Conservation (phyloP, 768 basidiomycete genomes). For the Scleroderma citrinum region DNA sequence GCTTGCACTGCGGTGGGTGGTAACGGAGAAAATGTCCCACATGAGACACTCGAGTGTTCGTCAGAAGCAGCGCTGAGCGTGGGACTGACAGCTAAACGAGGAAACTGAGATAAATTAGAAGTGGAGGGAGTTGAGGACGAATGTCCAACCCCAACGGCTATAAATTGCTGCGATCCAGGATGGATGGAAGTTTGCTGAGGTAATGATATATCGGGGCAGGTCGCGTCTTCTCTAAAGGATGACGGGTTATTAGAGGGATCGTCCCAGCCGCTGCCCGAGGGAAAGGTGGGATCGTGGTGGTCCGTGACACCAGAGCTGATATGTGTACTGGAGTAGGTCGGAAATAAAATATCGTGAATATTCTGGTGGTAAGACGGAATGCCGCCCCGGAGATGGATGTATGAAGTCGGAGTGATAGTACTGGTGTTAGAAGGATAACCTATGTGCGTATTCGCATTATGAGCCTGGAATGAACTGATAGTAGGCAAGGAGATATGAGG, state of each 20-base stretch:
- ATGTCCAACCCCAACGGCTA: neutral
- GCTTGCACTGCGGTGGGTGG: neutral
- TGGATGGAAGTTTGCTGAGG: neutral
- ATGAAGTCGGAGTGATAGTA: neutral
- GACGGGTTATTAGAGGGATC: neutral
- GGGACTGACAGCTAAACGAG: neutral
- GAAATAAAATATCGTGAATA: neutral
- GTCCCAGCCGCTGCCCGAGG: neutral
- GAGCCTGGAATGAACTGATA: neutral
- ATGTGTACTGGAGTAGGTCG: neutral
- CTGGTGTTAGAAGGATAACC: no score
- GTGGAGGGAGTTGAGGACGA: neutral
- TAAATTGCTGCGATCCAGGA: neutral
- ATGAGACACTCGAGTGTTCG: neutral
- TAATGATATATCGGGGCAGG: neutral
- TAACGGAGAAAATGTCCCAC: no score
- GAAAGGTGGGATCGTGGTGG: neutral
- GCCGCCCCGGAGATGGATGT: neutral
- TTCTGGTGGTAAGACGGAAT: neutral
- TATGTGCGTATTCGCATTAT: neutral
- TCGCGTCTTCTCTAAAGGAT: neutral
- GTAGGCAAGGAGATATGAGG: neutral
- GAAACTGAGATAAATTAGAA: neutral
- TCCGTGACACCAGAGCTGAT: neutral
- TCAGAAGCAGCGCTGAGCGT: neutral